phyloP scores from a whole-genome alignment of 768 basidiomycete genomes.

The Russula sp. region DNA sequence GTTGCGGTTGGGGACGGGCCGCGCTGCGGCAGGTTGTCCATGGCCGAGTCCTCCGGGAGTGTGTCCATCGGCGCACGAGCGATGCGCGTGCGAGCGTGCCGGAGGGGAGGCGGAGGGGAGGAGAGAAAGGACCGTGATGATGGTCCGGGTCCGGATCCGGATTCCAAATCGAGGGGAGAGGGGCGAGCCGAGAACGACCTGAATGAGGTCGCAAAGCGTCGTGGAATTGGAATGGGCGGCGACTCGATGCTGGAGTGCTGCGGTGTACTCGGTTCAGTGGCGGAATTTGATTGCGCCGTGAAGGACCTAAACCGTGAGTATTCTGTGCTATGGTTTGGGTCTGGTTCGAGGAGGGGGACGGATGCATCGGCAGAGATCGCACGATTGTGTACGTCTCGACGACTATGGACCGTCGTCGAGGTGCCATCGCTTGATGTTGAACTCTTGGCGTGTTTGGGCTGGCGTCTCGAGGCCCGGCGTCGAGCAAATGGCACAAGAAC shows the following conservation, averaged over 20 bases:
- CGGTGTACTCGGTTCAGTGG: not conserved
- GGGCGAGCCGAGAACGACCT: not conserved
- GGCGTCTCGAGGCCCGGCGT: conserved; percentile 9
- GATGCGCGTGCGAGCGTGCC: conserved; percentile 16
- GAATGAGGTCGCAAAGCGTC: conserved; percentile 13
- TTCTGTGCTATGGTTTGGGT: not conserved
- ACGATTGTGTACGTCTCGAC: conserved; percentile 12
- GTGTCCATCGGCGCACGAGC: conserved; percentile 16
- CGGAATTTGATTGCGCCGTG: not conserved
- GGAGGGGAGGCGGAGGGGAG: conserved; percentile 12
- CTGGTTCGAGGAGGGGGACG: conserved; percentile 17
- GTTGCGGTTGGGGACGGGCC: conserved; percentile 3
- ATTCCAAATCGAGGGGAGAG: conserved; percentile 1
- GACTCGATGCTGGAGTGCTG: not conserved
- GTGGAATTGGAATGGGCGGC: not conserved
- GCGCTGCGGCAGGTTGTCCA: not conserved
- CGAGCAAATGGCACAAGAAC: conserved; percentile 15
- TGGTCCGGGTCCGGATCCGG: not conserved
- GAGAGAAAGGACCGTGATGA: not conserved
- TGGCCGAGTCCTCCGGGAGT: conserved; percentile 14
- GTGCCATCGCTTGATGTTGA: not conserved
- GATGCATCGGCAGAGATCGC: conserved; percentile 16
- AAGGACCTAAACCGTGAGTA: not conserved
- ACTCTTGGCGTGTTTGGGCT: not conserved
- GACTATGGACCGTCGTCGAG: not conserved